Base-by-base conservation (phyloP, 192 early-diverging fungal species). In the Phlyctochytrium planicorne region DNA sequence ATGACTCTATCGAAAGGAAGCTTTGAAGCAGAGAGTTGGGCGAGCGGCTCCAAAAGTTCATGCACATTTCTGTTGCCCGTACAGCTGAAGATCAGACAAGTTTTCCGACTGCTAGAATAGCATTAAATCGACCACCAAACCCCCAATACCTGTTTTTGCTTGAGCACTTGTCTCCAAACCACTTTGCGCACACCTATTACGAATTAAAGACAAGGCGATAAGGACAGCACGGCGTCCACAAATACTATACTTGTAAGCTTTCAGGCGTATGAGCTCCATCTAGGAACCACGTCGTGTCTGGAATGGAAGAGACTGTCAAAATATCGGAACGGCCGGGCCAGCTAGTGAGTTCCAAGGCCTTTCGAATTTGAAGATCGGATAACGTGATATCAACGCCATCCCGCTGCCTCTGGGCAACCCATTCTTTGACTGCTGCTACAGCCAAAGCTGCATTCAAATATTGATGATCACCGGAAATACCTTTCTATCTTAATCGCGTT, bases 231-330 rank as follows among this genome's bases (percentile, higher is more conserved):
- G 40, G 53, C 16, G 60, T 62, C 31, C 30, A 17, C 30, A 20
- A 27, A 52, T 52, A 37, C 27, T 60, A 31, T 65, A 87, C 85
- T 34, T 81, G 76, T 40, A 95, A 82, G 70, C 91, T 94, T 73
- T 99, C 97, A 3, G 78, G 70, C 0, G 97, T 99, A 70, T 99
- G 97, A 0, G 97, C 97, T 33, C 97, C 97, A 75, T 99, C 97
- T 56, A 96, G 77, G 74, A 85, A 90, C 90, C 91, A 97, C 0
- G 60, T 82, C 1, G 90, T 70, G 33, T 65, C 52, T 2, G 80
- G 77, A 59, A 72, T 74, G 36, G 85, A 66, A 0, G 76, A 40
- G 16, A 81, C 70, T 2, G 77, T 68, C 36, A 91, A 75, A n/a
- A 77, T 80, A 69, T 99, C 94, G 16, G 89, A 87, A 62, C 97